Conservation (phyloP, 352 stramenopile species). For the Elongisporangium undulatum region DNA sequence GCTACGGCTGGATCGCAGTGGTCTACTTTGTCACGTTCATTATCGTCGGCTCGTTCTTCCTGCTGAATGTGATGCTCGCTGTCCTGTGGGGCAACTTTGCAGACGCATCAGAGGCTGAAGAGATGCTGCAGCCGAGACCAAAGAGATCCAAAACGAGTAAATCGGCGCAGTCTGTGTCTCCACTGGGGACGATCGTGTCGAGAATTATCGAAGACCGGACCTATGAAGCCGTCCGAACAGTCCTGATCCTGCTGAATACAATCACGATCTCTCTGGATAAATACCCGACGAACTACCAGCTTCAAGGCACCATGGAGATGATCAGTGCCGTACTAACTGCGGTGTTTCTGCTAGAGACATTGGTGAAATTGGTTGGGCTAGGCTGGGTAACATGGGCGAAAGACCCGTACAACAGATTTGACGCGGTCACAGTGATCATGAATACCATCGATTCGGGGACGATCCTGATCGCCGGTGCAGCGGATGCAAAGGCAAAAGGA, state of each 20-base stretch:
- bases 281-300: constrained; percentile 28
- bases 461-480: constrained; percentile 11
- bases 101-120: constrained; percentile 31
- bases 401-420: constrained; percentile 67
- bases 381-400: constrained; percentile 30
- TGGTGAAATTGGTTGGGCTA: constrained; percentile 58
- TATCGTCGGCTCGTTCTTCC: constrained; percentile 78
- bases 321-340: constrained; percentile 37
- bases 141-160: neutral
- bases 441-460: constrained; percentile 16
- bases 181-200: neutral
- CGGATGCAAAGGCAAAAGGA: constrained; percentile 5
- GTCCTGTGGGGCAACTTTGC: constrained; percentile 74
- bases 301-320: constrained; percentile 20
- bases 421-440: constrained; percentile 39
- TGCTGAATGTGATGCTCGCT: constrained; percentile 84
- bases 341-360: constrained; percentile 28
- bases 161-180: neutral
- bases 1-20: constrained; percentile 27
- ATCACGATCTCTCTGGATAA: constrained; percentile 63
- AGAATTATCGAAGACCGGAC: constrained; percentile 19
- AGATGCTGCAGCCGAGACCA: neutral
- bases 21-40: constrained; percentile 83
- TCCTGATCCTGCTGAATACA: constrained; percentile 67
- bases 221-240: constrained; percentile 36